Evolutionary conservation across 169 alveolate genomes (phyloP), one percentile per base, ranked within the genome.

Genomic region (Fabrea salina): DNA sequence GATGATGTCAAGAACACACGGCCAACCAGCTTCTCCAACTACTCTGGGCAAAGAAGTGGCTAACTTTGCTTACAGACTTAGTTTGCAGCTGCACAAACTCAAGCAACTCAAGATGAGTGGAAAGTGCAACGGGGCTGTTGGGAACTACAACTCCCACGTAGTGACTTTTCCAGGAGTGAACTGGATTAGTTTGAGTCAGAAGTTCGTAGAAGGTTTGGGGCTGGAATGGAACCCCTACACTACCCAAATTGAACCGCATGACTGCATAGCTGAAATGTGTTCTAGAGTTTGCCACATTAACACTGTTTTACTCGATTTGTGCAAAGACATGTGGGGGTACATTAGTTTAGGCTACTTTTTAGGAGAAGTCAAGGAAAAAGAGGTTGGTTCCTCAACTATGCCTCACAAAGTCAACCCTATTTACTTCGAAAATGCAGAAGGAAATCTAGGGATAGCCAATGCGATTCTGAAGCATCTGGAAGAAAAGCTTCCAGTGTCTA

Each of bases 341-440:
- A 91, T 93, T 22, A 82, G 91, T 39, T 75, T 89, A 67, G 91
- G 94, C 41, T 84, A 86, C 81, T 80, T 88, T 81, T 80, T 85
- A 70, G 75, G 84, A 64, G 72, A 59, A 71, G 66, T 80, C 16
- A 75, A 86, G 0, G 47, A 91, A 84, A 93, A 92, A 0, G 99
- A 97, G 87, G 97, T 96, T 16, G 99, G 99, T 0, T 94, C 98
- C 68, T 95, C 99, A 39, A 97, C 99, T 4, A 97, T 97, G 99
- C 99, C 99, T 27, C 99, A 97, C 82, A 97, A 97, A 81, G 96
- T 97, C 0, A 97, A 97, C 58, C 99, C 99, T 0, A 96, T 97
- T 13, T 98, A 96, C 79, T 96, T 96, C 79, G 99, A 97, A 84
- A 96, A 96, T 78, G 98, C 98, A 19, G 99, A 97, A 81, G 99